These are phyloP conservation scores for Poronia punctata DNA, from an alignment of 495 filamentous ascomycete species.

Conservation along the genomic window DNA sequence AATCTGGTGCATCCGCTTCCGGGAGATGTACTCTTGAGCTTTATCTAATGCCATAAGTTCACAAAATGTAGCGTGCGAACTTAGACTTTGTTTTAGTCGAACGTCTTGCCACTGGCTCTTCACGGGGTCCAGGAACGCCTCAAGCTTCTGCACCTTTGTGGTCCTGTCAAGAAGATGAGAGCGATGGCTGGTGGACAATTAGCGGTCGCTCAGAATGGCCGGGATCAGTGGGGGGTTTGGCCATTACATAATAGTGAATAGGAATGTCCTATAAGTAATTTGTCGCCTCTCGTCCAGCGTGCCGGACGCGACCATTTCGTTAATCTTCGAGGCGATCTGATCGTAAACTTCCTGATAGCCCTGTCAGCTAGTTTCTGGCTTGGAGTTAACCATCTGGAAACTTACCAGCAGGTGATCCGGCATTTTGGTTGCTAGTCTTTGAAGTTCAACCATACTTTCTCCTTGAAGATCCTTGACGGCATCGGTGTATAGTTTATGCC, in stretches of 20 bases:
- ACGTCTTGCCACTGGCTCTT: constrained; percentile 72
- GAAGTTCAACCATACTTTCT: constrained; percentile 76
- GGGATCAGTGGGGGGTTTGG: not conserved
- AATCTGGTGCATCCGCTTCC: constrained; percentile 64
- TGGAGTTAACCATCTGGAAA: not conserved
- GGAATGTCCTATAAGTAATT: constrained; percentile 60
- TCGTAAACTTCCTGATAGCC: constrained; percentile 66
- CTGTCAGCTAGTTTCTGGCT: constrained; percentile 9
- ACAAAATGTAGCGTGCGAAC: constrained; percentile 75
- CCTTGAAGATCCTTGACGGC: constrained; percentile 84
- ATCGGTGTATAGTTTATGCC: constrained; percentile 69
- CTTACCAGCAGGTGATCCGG: constrained; percentile 74
- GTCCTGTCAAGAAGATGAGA: constrained; percentile 64
- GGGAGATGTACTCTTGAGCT: constrained; percentile 70
- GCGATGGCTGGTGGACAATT: constrained; percentile 54
- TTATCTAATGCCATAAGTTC: constrained; percentile 68
- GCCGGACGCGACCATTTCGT: constrained; percentile 66
- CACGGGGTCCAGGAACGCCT: constrained; percentile 70
- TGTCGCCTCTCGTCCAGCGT: constrained; percentile 67
- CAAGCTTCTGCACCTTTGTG: constrained; percentile 55
- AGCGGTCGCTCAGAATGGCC: not conserved
- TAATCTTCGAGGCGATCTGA: constrained; percentile 73
- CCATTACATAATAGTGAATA: constrained; percentile 86
- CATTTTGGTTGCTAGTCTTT: constrained; percentile 82
- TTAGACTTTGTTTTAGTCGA: constrained; percentile 57